phyloP scores from a whole-genome alignment of 2,329 filamentous ascomycete genomes.

The Ophiognomonia clavigignenti-juglandacearum region DNA sequence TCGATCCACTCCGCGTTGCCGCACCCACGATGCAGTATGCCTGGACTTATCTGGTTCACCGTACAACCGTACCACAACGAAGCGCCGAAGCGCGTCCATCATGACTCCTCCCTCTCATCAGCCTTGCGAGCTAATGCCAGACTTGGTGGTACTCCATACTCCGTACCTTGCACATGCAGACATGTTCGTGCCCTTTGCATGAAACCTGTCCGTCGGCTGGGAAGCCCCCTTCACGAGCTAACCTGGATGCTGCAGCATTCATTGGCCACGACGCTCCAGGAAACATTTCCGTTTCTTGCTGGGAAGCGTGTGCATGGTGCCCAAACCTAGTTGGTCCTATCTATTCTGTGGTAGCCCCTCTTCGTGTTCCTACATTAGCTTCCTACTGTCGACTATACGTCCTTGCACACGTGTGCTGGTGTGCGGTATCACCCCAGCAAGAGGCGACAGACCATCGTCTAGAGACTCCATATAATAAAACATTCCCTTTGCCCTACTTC shows the following conservation, averaged over 20 bases:
- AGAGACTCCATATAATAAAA: slow-evolving; percentile 10
- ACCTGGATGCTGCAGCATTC: not conserved
- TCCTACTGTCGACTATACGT: not conserved
- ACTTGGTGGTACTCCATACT: no score
- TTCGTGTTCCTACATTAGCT: slow-evolving; percentile 1
- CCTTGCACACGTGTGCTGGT: not conserved
- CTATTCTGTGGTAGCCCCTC: not conserved
- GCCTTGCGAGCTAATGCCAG: no score
- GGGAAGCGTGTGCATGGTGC: not conserved
- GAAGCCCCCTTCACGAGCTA: not conserved
- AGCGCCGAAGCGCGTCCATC: slow-evolving; percentile 5
- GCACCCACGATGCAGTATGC: slow-evolving; percentile 1
- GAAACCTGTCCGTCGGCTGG: no score
- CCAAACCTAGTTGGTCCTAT: not conserved
- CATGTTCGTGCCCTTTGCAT: no score
- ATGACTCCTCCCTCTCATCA: not conserved
- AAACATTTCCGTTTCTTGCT: not conserved
- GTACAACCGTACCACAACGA: no score
- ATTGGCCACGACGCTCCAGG: slow-evolving; percentile 8
- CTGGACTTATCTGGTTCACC: no score
- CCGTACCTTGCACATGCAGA: not conserved
- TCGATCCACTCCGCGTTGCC: slow-evolving; percentile 1
- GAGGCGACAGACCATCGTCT: no score
- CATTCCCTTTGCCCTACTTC: slow-evolving; percentile 3
- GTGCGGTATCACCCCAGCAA: no score